Base-by-base conservation (phyloP, 371 early-diverging fungal species). In the Mucor irregularis region DNA sequence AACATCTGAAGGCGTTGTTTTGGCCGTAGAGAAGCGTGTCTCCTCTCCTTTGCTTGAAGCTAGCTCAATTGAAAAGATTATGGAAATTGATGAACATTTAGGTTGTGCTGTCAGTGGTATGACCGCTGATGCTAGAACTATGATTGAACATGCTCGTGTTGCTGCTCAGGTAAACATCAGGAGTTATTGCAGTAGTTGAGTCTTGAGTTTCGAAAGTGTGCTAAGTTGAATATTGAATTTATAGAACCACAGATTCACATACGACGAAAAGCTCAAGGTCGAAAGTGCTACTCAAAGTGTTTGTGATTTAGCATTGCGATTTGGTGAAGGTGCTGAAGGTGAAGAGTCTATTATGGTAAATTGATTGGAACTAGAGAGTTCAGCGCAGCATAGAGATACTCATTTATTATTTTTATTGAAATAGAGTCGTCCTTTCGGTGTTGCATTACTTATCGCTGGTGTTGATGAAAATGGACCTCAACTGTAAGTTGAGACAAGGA, bases 21-120 rank as follows among this genome's bases (percentile, higher is more conserved):
- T 99, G 21, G 99, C 95, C 8, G 98, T 96, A 24, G 99, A 99
- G 71, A 97, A 97, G 76, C 88, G 99, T 49, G 87, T 96, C 21
- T 96, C 97, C 29, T 95, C 96, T 16, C 76, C 90, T 13, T 79
- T 99, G 38, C 73, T 99, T 49, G 97, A 95, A 64, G 87, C 96
- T 19, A 88, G 88, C 58, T 95, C 94, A 16, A 95, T 98, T 62
- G 97, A 97, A 73, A 98, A 98, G 78, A 90, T 98, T 66, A 81
- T 96, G 55, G 97, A 97, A 70, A 93, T 98, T 66, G 99, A 98
- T 65, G 45, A 66, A 16, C 96, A 98, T 77, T 74, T 98, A 34
- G 99, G 95, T 17, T 95, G 94, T 66, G 98, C 99, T 53, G 92
- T 98, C 87, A 92, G 94, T 31, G 98, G 99, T n/a, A 81, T 97